Evolutionary conservation across 129 eudicot species (phyloP), one percentile per base, ranked within the genome.

Genomic region (Escallonia rubra): DNA sequence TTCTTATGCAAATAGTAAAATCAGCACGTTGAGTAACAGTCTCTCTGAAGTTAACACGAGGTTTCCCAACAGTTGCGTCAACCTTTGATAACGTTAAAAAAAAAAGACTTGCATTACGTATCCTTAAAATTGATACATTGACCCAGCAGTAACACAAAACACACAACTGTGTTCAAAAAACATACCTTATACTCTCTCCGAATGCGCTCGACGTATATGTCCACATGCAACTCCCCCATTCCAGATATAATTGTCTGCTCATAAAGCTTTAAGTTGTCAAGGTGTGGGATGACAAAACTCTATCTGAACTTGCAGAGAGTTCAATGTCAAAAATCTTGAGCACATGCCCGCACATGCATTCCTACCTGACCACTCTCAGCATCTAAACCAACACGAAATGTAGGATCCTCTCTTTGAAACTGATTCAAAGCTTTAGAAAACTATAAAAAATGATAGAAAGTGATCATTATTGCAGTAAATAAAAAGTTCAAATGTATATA

Each of bases 341-440:
- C 34, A 23, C 34, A 23, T 23, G 34, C 34, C 1, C 34, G 34
- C 34, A 23, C 54, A 16, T 9, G 0, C 38, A 49, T 8, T 16
- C 12, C 43, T 41, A 90, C 96, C 96, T 90, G 88, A 23, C 96
- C 90, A 75, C 97, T 94, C 75, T 94, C 99, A 4, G 82, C 71
- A 75, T 94, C 99, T 73, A 94, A 83, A 72, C 97, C 92, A 74
- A 87, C 99, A 76, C 97, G 97, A 65, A 94, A 94, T 47, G 99
- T 94, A 52, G 97, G 97, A 74, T 94, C 99, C 85, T 94, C 99
- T 76, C 76, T 79, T 77, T 94, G 97, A 72, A 94, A 94, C 47
- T 97, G 99, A 82, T 89, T 94, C 83, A 94, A 76, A 62, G 97
- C 99, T 83, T 94, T 94, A 63, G 99, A 94, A 65, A 94, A 94